Base-by-base conservation (phyloP, 371 early-diverging fungal genomes). In the Mucor racemosus region DNA sequence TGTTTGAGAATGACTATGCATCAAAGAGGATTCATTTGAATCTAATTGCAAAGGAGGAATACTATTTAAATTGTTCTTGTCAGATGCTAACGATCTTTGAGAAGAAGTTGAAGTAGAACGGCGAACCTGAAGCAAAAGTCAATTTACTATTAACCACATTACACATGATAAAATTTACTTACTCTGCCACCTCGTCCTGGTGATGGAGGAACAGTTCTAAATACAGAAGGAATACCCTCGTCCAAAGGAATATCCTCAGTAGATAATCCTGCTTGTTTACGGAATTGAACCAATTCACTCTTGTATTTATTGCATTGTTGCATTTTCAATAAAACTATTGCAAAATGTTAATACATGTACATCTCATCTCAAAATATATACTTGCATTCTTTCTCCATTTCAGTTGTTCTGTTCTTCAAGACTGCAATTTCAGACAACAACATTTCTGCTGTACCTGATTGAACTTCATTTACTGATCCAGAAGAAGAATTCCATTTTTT, bases 331-430 rank as follows among this genome's bases (percentile, higher is more conserved):
- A 88, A 65, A 55, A 86, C 88, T 87, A 58, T 36, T 33, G 33
- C 11, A 14, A 17, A 38, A 9, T 35, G 26, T 34, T 6, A 36
- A 4, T 35, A 19, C 14, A 36, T 57, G 17, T 58, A 39, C n/a
- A 26, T 56, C 10, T 35, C 14, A 3, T 33, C 6, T 4, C 14
- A 5, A 15, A 35, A 5, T 34, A 33, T 55, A 44, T 33, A 57
- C 79, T 67, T 84, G 86, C 90, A 86, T 80, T 93, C 94, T 70
- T 88, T 89, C 69, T 92, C 92, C 66, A 91, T 84, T 50, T 91
- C 92, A 11, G 82, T 77, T 19, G 90, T 72, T 34, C 84, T 86
- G n/a, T 79, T 79, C 42, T 90, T 86, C 55, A 92, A 74, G 26
- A 85, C 76, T 17, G 84, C 82, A 19, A 92, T 74, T 66, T 93